Conservation (phyloP, 768 basidiomycete species). For the Hericium coralloides region DNA sequence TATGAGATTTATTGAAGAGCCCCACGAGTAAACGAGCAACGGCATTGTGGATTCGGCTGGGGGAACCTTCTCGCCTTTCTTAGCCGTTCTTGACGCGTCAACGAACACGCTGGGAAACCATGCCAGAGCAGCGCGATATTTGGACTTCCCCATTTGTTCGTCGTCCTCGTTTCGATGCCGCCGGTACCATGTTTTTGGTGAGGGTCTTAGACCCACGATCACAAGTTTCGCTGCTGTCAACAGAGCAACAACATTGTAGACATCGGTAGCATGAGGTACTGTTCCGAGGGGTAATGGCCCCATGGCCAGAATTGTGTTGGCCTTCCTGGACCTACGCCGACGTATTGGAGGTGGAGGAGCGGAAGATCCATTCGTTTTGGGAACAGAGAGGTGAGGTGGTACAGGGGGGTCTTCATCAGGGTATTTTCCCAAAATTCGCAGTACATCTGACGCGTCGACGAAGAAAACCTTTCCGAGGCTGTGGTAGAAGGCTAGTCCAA, state of each 20-base stretch:
- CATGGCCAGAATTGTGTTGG: constrained; percentile 66
- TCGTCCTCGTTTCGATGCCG: constrained; percentile 46
- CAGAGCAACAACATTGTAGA: constrained; percentile 73
- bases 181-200: constrained; percentile 89
- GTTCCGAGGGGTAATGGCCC: constrained; percentile 76
- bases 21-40: constrained; percentile 82
- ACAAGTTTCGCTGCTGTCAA: constrained; percentile 88
- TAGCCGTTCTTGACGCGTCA: constrained; percentile 9
- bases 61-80: constrained; percentile 18
- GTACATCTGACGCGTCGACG: constrained; percentile 88
- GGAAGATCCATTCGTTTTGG: constrained; percentile 13
- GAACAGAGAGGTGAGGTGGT: constrained; percentile 3
- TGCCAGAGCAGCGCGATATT: constrained; percentile 56
- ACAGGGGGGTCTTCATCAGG: constrained; percentile 38
- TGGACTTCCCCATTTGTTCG: constrained; percentile 30
- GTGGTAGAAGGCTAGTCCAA: constrained; percentile 91
- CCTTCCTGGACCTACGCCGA: constrained; percentile 40
- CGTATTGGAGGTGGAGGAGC: constrained; percentile 24
- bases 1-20: constrained; percentile 52
- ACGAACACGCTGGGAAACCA: constrained; percentile 69
- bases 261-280: constrained; percentile 63
- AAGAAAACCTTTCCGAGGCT: constrained; percentile 90
- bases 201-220: constrained; percentile 86
- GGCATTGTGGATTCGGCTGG: constrained; percentile 35
- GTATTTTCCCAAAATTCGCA: constrained; percentile 90